These are phyloP conservation scores for Lactarius hatsudake DNA, from an alignment of 768 basidiomycete genomes.

Conservation along the genomic window DNA sequence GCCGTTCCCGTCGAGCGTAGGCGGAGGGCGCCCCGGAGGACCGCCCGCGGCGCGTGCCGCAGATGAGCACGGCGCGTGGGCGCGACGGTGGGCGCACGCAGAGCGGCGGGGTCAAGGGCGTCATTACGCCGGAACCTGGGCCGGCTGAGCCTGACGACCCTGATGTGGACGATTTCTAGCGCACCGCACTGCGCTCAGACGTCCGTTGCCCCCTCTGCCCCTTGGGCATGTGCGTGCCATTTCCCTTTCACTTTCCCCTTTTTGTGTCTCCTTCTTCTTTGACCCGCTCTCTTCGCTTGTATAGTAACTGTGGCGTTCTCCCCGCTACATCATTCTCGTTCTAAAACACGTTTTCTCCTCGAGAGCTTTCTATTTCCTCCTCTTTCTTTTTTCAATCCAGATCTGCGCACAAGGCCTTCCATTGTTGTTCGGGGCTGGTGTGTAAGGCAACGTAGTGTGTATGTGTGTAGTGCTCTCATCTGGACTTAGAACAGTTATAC, in stretches of 20 bases:
- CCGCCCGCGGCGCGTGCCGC: constrained; percentile 34
- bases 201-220: too few relatives aligned
- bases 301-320: constrained; percentile 9
- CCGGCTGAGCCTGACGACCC: constrained; percentile 27
- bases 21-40: constrained; percentile 22
- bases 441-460: constrained; percentile 3
- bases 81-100: constrained; percentile 81
- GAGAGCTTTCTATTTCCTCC: background rate
- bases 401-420: background rate
- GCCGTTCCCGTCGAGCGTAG: constrained; percentile 25
- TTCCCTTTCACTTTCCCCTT: background rate
- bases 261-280: constrained; percentile 5
- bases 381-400: constrained; percentile 2
- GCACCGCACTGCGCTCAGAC: background rate
- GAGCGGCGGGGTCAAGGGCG: constrained; percentile 80
- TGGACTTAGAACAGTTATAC: constrained; percentile 16
- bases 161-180: constrained; percentile 36
- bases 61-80: constrained; percentile 73
- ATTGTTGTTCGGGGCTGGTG: constrained; percentile 5
- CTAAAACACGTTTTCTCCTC: background rate
- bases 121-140: constrained; percentile 40
- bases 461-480: constrained; percentile 14
- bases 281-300: constrained; percentile 1
- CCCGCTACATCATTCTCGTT: background rate
- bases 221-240: background rate